These are phyloP conservation scores for Apiospora aurea DNA, from an alignment of 2,329 filamentous ascomycete species.

Conservation along the genomic window DNA sequence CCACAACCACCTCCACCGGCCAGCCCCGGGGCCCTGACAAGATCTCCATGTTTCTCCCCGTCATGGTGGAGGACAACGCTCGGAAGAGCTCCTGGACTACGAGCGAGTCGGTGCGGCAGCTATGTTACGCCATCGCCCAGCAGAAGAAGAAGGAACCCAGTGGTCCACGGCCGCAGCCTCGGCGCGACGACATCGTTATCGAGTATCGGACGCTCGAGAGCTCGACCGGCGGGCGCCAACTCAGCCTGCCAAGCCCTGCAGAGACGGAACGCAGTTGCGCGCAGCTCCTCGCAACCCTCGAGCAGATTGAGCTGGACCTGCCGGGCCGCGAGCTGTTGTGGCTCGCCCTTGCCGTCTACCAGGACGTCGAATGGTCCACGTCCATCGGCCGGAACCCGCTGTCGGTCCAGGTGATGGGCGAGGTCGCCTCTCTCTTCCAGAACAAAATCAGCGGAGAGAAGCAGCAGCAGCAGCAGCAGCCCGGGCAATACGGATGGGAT, in stretches of 20 bases:
- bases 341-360: slow-evolving; percentile 45
- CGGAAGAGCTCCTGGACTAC: slow-evolving; percentile 48
- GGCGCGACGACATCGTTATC: slow-evolving; percentile 35
- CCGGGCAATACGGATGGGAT: slow-evolving; percentile 54
- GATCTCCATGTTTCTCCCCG: slow-evolving; percentile 48
- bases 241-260: slow-evolving; percentile 37
- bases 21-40: slow-evolving; percentile 36
- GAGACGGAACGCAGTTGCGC: slow-evolving; percentile 35
- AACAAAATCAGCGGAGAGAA: slow-evolving; percentile 38
- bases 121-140: slow-evolving; percentile 47
- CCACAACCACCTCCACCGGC: slow-evolving; percentile 16
- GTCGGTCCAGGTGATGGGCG: slow-evolving; percentile 39
- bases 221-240: slow-evolving; percentile 40
- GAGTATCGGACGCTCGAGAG: slow-evolving; percentile 48
- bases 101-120: slow-evolving; percentile 44
- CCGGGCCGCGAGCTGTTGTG: slow-evolving; percentile 38
- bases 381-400: slow-evolving; percentile 42
- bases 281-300: slow-evolving; percentile 37
- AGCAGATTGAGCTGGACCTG: slow-evolving; percentile 32
- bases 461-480: slow-evolving; percentile 42
- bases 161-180: slow-evolving; percentile 21
- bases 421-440: slow-evolving; percentile 30
- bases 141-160: neutral
- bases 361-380: slow-evolving; percentile 44
- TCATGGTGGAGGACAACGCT: slow-evolving; percentile 48